A percentile compares a stretch with the other conserved stretches of the same genome.
These are phyloP conservation scores for Cystobasidium ongulense DNA, from an alignment of 768 basidiomycete species.

Conservation along the genomic window DNA sequence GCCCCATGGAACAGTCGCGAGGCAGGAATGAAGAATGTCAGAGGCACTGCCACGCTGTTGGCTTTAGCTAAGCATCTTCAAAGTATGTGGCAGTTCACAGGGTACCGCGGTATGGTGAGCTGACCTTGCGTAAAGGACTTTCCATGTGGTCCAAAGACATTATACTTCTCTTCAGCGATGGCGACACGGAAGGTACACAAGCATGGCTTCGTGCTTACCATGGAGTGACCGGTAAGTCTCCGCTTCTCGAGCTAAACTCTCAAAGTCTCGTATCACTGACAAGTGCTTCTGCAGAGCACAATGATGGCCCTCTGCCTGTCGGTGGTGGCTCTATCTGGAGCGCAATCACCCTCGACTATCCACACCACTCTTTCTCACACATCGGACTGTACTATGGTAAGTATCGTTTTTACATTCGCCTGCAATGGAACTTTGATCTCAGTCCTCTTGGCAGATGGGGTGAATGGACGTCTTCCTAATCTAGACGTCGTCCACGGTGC, in stretches of 20 bases:
- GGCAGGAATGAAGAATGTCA: slow-evolving; percentile 55
- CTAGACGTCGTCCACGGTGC: slow-evolving; percentile 87
- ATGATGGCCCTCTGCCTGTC: slow-evolving; percentile 57
- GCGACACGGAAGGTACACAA: slow-evolving; percentile 80
- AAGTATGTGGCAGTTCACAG: slow-evolving; percentile 51
- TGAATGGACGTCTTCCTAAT: slow-evolving; percentile 90
- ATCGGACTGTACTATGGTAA: slow-evolving; percentile 88
- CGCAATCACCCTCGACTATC: slow-evolving; percentile 86
- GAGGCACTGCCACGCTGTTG: slow-evolving; percentile 77
- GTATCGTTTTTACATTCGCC: slow-evolving; percentile 38
- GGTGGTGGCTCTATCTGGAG: slow-evolving; percentile 90
- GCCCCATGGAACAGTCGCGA: slow-evolving; percentile 74
- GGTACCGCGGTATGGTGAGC: background rate
- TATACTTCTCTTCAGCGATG: slow-evolving; percentile 79
- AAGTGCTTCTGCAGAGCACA: slow-evolving; percentile 53
- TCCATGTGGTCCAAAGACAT: slow-evolving; percentile 94
- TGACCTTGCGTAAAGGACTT: slow-evolving; percentile 52
- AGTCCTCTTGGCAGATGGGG: slow-evolving; percentile 59
- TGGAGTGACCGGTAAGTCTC: too few species aligned
- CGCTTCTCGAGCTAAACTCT: too few species aligned
- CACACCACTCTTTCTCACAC: slow-evolving; percentile 92
- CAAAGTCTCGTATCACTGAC: background rate
- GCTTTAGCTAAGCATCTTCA: slow-evolving; percentile 75
- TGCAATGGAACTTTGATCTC: background rate
- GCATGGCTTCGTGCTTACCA: slow-evolving; percentile 61